Evolutionary conservation across 768 basidiomycete genomes (phyloP), one percentile per base, ranked within the genome.

Genomic region (Lentinula lateritia): DNA sequence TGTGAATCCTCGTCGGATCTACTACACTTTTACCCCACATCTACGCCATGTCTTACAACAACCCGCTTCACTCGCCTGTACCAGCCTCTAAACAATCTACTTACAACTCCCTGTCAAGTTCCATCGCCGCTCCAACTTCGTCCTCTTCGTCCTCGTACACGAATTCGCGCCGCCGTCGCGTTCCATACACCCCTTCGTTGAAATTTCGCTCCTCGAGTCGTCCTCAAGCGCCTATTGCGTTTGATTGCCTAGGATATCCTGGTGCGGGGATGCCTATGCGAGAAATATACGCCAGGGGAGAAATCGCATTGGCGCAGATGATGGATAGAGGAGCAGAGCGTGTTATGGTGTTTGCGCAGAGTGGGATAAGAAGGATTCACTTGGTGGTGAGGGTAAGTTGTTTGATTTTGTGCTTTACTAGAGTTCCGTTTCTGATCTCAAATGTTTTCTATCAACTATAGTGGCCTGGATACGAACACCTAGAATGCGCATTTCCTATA

Each of bases 401-500:
- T 28, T 23, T 48, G 38, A 39, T 39, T 13, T 39, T 39, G 28
- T 28, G 28, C 43, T 20, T 4, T 16, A n/a, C n/a, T 15, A 12
- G 15, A 7, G 16, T 45, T n/a, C 8, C 43, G n/a, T 48, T 7
- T 20, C 52, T 52, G 52, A 52, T 38, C 12, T 23, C 0, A 18
- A 3, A 8, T 48, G 7, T 48, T 7, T 8, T 48, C 2, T 5
- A 16, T 28, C n/a, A 12, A 1, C 1, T 23, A 16, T 32, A 52
- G 52, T 52, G 52, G 52, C 52, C 52, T 52, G 52, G 52, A 52
- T 52, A 52, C 32, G 52, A 52, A n/a, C 52, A 52, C 13, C 15
- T 52, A 3, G 52, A 38, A 52, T 52, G 36, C 52, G 15, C 16
- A 15, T 34, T 52, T n/a, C 52, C 52, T 9, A 52, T 52, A 13